Base-by-base conservation (phyloP, 768 basidiomycete genomes). In the Boletus edulis region DNA sequence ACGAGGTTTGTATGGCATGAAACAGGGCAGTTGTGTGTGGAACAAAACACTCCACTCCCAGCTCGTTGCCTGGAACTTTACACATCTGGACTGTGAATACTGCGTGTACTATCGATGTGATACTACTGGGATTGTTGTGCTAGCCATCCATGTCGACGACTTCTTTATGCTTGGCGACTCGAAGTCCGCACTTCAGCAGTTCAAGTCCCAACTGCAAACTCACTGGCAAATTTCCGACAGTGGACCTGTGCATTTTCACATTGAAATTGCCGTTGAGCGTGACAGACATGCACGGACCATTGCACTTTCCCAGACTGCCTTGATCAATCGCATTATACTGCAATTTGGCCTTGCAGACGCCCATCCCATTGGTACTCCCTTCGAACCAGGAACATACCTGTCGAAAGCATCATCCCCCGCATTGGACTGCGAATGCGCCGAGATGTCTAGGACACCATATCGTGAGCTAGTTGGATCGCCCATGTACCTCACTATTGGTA, bases 51-150 rank as follows among this genome's bases (percentile, higher is more conserved):
- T 76, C 43, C 52, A 73, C 20, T 48, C 61, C 0, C 61, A 61
- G 0, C 63, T 79, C 55, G 14, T 61, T 0, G 34, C 58, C 0
- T 65, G 72, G 59, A 70, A 68, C 0, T 78, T 78, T 48, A 67
- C 49, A 0, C 47, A 60, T 0, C 63, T 73, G 0, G 34, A 56
- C 1, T 66, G 66, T 17, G 71, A 78, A 39, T 61, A 62, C 0
- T 77, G 72, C 0, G 6, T 27, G 24, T 27, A 27, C 24, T 27
- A 27, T 27, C 24, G 24, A 27, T 1, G 24, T 27, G 24, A 27
- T 27, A 5, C 24, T 27, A 27, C 24, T 5, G 63, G 66, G 0
- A 69, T 48, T 0, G 54, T 73, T 8, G 59, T 78, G 12, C 47
- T 71, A 0, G 64, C 60, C 0, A 64, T 76, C 2, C 70, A 76